phyloP scores from a whole-genome alignment of 2,329 filamentous ascomycete genomes.

The Fusarium tuaranense region DNA sequence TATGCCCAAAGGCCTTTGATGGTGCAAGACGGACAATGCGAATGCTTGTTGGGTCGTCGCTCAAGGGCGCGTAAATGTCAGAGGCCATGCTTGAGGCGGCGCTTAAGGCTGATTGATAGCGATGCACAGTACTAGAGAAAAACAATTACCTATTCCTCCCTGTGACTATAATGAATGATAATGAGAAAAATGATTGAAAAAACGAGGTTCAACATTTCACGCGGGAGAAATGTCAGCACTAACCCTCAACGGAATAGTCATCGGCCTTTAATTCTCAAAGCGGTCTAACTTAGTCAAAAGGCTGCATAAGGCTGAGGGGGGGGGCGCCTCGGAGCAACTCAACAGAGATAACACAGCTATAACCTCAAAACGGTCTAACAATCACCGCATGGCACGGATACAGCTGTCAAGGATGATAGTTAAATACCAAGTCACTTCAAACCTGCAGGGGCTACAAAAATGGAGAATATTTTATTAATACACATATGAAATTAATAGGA shows the following conservation, averaged over 20 bases:
- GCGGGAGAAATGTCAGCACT: not conserved
- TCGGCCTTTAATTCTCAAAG: not conserved
- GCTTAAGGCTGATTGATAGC: too few relatives aligned
- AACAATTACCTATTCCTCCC: not conserved
- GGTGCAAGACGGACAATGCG: conserved; percentile 14
- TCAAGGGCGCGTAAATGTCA: not conserved
- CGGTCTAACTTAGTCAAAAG: not conserved
- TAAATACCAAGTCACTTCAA: too few relatives aligned
- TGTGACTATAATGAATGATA: not conserved
- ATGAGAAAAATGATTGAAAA: not conserved
- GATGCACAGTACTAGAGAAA: not conserved
- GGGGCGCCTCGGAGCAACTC: too few relatives aligned
- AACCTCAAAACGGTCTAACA: not conserved
- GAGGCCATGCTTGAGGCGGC: not conserved
- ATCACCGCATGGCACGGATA: not conserved
- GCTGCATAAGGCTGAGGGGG: too few relatives aligned
- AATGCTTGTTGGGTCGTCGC: conserved; percentile 7
- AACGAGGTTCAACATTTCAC: not conserved
- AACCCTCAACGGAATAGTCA: not conserved
- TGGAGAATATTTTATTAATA: not conserved
- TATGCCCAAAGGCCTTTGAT: conserved; percentile 2
- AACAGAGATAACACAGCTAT: too few relatives aligned
- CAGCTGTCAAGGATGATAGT: too few relatives aligned
- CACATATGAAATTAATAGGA: not conserved
- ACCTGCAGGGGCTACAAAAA: not conserved